Percentiles rank a stretch among this genome's conserved stretches.
phyloP scores from a whole-genome alignment of 257 asterid genomes.

The Rubia yunnanensis region DNA sequence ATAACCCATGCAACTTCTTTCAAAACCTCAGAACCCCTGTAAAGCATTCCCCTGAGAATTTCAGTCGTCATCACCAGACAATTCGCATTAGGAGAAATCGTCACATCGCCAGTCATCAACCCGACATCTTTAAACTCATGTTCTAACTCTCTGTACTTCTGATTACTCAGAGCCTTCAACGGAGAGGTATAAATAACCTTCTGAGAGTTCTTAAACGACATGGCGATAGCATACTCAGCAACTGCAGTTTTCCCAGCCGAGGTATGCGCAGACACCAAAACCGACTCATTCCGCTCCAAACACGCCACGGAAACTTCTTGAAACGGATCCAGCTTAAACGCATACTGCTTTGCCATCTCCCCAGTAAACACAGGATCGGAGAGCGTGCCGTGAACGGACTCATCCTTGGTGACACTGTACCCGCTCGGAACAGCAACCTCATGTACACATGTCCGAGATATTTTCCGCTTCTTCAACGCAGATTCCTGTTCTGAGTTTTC shows the following conservation, averaged over 20 bases:
- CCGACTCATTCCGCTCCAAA: slow-evolving; percentile 82
- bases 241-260: slow-evolving; percentile 99
- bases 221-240: slow-evolving; percentile 94
- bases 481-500: slow-evolving; percentile 32
- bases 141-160: slow-evolving; percentile 84
- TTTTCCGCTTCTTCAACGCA: slow-evolving; percentile 39
- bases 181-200: slow-evolving; percentile 95
- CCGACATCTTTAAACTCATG: slow-evolving; percentile 96
- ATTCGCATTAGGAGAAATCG: slow-evolving; percentile 86
- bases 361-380: slow-evolving; percentile 63
- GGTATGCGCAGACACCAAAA: slow-evolving; percentile 92
- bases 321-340: slow-evolving; percentile 78
- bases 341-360: slow-evolving; percentile 65
- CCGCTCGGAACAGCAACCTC: slow-evolving; percentile 89
- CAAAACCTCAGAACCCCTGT: slow-evolving; percentile 94
- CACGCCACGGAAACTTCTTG: slow-evolving; percentile 85
- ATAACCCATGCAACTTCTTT: slow-evolving; percentile 99
- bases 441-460: slow-evolving; percentile 72
- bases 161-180: slow-evolving; percentile 84
- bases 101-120: slow-evolving; percentile 94
- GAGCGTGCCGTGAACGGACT: slow-evolving; percentile 64
- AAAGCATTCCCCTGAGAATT: slow-evolving; percentile 90
- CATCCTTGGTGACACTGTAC: slow-evolving; percentile 47
- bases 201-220: slow-evolving; percentile 87
- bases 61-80: slow-evolving; percentile 99